phyloP scores from a whole-genome alignment of 108 stramenopile genomes.

The Seminavis robusta region DNA sequence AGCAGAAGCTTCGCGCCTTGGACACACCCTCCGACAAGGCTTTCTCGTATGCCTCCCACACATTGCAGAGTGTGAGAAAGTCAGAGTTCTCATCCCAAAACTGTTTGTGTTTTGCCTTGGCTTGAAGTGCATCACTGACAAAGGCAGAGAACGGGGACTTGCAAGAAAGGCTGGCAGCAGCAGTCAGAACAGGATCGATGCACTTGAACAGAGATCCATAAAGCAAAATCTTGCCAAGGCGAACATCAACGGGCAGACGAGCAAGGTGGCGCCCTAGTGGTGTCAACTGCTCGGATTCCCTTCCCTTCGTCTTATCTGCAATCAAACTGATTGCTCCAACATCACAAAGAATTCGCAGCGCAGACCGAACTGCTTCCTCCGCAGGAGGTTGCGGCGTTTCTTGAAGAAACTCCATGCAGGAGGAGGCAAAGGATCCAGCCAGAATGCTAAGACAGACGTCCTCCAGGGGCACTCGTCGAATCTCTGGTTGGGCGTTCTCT shows the following conservation, averaged over 20 bases:
- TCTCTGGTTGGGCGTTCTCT: constrained; percentile 73
- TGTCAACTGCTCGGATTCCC: constrained; percentile 54
- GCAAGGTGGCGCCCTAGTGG: constrained; percentile 88
- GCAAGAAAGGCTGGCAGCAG: constrained; percentile 72
- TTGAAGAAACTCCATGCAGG: constrained; percentile 72
- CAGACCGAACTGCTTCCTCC: constrained; percentile 53
- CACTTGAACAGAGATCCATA: constrained; percentile 68
- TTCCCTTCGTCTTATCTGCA: background rate
- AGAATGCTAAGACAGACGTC: constrained; percentile 79
- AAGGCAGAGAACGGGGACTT: constrained; percentile 80
- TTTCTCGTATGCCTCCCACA: constrained; percentile 73
- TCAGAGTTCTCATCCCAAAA: constrained; percentile 77
- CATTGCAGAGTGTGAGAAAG: constrained; percentile 83
- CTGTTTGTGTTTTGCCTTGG: constrained; percentile 64
- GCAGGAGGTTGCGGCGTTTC: constrained; percentile 93
- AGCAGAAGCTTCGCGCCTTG: constrained; percentile 52
- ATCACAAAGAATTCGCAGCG: constrained; percentile 58
- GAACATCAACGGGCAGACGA: constrained; percentile 86
- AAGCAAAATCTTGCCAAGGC: constrained; percentile 87
- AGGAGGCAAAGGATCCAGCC: constrained; percentile 29
- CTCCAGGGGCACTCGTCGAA: constrained; percentile 87
- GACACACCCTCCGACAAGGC: constrained; percentile 2
- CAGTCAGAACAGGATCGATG: constrained; percentile 75
- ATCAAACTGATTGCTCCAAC: constrained; percentile 64
- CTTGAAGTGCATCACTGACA: constrained; percentile 53